Evolutionary conservation across 192 early-diverging fungal genomes (phyloP), one percentile per base, ranked within the genome.

Genomic region (Pilaira anomala): DNA sequence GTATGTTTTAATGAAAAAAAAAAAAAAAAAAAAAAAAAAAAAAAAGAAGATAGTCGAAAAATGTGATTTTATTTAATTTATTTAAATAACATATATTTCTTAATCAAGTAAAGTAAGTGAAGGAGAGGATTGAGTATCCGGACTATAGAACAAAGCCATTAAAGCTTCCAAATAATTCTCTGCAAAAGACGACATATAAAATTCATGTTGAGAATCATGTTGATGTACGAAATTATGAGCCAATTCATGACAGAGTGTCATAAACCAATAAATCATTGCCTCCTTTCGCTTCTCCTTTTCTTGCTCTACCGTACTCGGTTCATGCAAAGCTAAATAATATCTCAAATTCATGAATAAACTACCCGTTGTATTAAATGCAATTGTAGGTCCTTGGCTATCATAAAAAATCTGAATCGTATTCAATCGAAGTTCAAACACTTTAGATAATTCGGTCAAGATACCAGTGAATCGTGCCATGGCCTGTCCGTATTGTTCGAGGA

Each of bases 311-410:
- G 55, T 64, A 14, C 57, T 44, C 33, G 75, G 71, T 49, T 81
- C 81, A 49, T 92, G 90, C 62, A 93, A 66, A 0, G 74, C 85
- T 6, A 88, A 65, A 69, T 87, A 96, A 72, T 79, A 94, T 13
- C 92, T 67, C 41, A 88, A 66, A 48, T 96, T 96, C 71, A 96
- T 92, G 63, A 93, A 96, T 33, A 96, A 72, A 9, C 84, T 73
- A 0, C 84, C 77, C 33, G 78, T 83, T 2, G 87, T 78, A 60
- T 95, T 92, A 63, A 96, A 94, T 3, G 93, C 92, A 68, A 95
- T 85, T 1, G 88, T 81, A 0, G 75, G 59, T 2, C 88, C 90
- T 28, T 78, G 67, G 1, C 62, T 58, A 74, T 96, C 93, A 68
- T 81, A 93, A 55, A 85, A 96, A 13, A 96, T 79, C 56, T 93